Percentiles rank a stretch among this genome's conserved stretches.
These are phyloP conservation scores for Protea cynaroides DNA, from an alignment of 164 flowering plant genomes.

Conservation along the genomic window DNA sequence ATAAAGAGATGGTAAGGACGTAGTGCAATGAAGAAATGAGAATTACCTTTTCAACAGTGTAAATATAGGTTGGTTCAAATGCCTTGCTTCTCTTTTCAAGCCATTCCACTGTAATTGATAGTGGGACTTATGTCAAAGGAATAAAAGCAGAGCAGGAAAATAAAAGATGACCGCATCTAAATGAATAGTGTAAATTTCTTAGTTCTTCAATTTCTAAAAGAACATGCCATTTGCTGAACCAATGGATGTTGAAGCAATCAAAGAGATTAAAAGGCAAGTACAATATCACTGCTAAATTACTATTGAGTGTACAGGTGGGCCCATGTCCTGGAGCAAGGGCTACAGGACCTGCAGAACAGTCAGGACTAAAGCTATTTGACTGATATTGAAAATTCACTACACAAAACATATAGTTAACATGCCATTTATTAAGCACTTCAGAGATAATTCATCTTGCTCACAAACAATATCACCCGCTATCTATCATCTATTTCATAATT, in stretches of 20 bases:
- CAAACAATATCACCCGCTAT: no score
- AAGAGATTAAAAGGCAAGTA: neutral
- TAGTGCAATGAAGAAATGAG: neutral
- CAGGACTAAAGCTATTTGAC: no score
- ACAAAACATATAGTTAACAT: no score
- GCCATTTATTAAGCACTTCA: no score
- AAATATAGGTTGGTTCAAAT: conserved; percentile 89
- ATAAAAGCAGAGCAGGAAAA: neutral
- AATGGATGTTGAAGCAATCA: neutral
- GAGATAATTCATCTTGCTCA: no score
- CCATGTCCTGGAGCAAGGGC: no score
- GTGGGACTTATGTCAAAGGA: conserved; percentile 3
- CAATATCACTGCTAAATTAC: no score
- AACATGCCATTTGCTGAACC: neutral
- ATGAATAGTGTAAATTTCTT: neutral
- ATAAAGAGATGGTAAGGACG: neutral
- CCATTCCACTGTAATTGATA: conserved; percentile 63
- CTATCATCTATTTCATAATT: no score
- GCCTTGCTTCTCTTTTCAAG: conserved; percentile 67
- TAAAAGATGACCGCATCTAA: neutral
- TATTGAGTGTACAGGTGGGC: no score
- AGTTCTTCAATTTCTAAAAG: neutral
- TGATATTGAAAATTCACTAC: no score
- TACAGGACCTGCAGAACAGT: no score
- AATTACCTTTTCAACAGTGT: conserved; percentile 84